A percentile compares a stretch with the other conserved stretches of the same genome.
phyloP scores from a whole-genome alignment of 345 rosid genomes.

The Dimocarpus longan region DNA sequence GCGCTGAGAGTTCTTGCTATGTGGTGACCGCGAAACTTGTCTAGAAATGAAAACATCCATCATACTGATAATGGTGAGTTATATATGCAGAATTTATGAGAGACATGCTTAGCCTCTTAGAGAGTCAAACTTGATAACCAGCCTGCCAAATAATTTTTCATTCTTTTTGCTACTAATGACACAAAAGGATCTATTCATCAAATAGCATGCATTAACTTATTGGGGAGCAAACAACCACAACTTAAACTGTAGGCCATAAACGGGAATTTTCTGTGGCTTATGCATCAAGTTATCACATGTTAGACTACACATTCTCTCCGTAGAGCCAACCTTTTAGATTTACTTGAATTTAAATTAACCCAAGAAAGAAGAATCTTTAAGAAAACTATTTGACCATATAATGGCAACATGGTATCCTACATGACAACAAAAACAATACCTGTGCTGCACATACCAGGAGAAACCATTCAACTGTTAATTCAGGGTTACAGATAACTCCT shows the following conservation, averaged over 20 bases:
- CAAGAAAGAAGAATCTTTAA: not conserved
- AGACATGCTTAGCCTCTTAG: constrained; percentile 40
- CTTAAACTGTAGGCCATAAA: not conserved
- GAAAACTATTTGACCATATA: not conserved
- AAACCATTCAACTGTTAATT: not conserved
- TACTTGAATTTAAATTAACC: not conserved
- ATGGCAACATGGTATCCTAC: not conserved
- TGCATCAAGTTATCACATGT: not conserved
- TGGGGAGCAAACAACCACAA: not conserved
- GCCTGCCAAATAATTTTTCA: constrained; percentile 18
- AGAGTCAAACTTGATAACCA: constrained; percentile 28
- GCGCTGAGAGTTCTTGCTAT: constrained; percentile 99
- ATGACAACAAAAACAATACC: not conserved
- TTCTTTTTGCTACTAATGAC: constrained; percentile 19
- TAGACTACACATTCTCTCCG: not conserved
- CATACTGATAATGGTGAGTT: constrained; percentile 66
- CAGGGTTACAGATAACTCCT: not conserved
- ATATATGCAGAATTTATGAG: constrained; percentile 33
- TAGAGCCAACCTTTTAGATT: not conserved
- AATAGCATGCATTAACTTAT: constrained; percentile 8
- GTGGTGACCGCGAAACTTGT: constrained; percentile 97
- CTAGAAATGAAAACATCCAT: constrained; percentile 97
- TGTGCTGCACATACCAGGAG: not conserved
- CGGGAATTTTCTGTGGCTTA: not conserved
- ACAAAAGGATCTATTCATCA: constrained; percentile 14